phyloP scores from a whole-genome alignment of 1,284 basidiomycete genomes.

The Pascua guehoae region DNA sequence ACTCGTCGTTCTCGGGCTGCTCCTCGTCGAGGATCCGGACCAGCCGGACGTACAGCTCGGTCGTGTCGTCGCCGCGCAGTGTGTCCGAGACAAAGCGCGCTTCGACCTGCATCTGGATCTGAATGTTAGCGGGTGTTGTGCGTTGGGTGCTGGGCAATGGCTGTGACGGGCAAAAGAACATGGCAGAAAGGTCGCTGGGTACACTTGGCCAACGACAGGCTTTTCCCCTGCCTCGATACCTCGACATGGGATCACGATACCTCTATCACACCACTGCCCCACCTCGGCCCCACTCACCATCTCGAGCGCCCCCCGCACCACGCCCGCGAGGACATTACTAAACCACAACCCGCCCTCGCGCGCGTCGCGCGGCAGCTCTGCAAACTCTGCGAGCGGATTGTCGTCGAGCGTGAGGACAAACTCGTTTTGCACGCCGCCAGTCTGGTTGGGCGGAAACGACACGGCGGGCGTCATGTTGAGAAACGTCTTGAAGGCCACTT shows the following conservation, averaged over 20 bases:
- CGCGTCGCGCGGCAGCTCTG: conserved; percentile 90
- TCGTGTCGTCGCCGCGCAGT: conserved; percentile 86
- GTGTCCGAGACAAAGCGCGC: conserved; percentile 85
- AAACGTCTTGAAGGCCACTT: conserved; percentile 99
- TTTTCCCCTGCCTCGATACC: no score
- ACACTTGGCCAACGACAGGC: no score
- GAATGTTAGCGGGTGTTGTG: conserved; percentile 17
- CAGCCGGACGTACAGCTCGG: conserved; percentile 86
- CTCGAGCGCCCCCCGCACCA: conserved; percentile 86
- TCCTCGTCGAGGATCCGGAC: conserved; percentile 94
- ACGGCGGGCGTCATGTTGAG: conserved; percentile 86
- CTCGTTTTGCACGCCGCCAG: conserved; percentile 40
- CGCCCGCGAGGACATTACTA: conserved; percentile 91
- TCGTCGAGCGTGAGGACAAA: conserved; percentile 89
- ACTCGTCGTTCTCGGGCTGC: conserved; percentile 51
- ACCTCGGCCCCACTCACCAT: conserved; percentile 65
- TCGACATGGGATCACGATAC: no score
- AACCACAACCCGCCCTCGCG: conserved; percentile 89
- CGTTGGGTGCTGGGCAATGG: no score
- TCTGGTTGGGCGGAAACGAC: conserved; percentile 57
- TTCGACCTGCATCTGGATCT: conserved; percentile 97
- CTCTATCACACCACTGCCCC: not conserved
- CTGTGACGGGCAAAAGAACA: no score
- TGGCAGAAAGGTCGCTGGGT: no score
- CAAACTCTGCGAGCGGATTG: conserved; percentile 95